Percentiles rank a stretch among this genome's conserved stretches.
These are phyloP conservation scores for Fusarium brachygibbosum DNA, from an alignment of 2,329 filamentous ascomycete genomes.

Conservation along the genomic window DNA sequence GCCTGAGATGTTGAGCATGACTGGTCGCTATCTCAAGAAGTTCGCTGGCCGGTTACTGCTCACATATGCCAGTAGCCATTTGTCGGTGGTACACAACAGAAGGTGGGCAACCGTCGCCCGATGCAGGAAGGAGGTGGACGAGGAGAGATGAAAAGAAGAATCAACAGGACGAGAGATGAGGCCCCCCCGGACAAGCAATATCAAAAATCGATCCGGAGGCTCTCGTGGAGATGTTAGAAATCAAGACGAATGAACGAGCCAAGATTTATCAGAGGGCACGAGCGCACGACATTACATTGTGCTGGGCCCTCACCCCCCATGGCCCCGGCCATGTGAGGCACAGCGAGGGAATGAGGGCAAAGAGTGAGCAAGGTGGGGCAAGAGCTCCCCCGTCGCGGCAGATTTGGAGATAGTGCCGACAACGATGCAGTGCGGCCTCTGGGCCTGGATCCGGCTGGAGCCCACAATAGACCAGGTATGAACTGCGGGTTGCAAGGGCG, in stretches of 20 bases:
- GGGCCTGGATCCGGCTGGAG: conserved; percentile 43
- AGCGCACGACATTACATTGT: conserved; percentile 52
- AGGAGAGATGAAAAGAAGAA: conserved; percentile 38
- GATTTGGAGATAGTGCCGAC: conserved; percentile 51
- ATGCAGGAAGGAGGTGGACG: conserved; percentile 37
- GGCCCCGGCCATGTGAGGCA: conserved; percentile 48
- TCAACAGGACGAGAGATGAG: conserved; percentile 34
- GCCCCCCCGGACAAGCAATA: conserved; percentile 43
- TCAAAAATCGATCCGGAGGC: conserved; percentile 46
- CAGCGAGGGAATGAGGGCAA: conserved; percentile 47
- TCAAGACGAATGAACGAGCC: conserved; percentile 49
- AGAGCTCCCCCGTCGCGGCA: conserved; percentile 48
- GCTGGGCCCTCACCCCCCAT: conserved; percentile 47
- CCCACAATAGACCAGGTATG: conserved; percentile 41
- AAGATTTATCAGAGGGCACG: conserved; percentile 51
- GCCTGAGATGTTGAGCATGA: conserved; percentile 46
- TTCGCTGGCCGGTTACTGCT: conserved; percentile 43
- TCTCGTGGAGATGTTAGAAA: conserved; percentile 48
- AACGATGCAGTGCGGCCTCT: conserved; percentile 45
- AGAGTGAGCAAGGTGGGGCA: conserved; percentile 48
- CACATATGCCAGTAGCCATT: conserved; percentile 45
- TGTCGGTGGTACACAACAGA: conserved; percentile 44
- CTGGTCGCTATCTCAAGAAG: conserved; percentile 37
- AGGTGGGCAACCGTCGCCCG: conserved; percentile 42
- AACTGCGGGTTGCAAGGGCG: conserved; percentile 38